These are phyloP conservation scores for Oryza longistaminata DNA, from an alignment of 176 grass and related monocot genomes.

Conservation along the genomic window DNA sequence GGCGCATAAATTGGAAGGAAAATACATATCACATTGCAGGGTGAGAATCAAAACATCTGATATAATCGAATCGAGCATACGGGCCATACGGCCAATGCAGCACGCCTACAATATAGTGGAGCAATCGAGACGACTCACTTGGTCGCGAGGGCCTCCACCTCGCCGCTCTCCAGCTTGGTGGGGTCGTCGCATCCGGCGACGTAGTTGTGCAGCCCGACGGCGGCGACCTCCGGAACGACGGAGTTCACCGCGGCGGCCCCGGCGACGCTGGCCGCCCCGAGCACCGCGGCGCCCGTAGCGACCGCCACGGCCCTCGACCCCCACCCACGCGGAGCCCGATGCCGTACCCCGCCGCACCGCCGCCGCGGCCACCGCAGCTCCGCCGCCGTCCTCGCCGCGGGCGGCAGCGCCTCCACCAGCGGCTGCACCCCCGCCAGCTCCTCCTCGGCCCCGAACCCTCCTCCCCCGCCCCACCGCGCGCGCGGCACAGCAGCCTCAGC, in stretches of 20 bases:
- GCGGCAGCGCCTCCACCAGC: slow-evolving; percentile 60
- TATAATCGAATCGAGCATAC: neutral
- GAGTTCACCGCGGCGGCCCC: slow-evolving; percentile 66
- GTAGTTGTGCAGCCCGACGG: slow-evolving; percentile 81
- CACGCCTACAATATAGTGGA: neutral
- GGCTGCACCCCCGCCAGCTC: slow-evolving; percentile 69
- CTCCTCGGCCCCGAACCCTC: slow-evolving; percentile 48
- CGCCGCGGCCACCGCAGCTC: slow-evolving; percentile 57
- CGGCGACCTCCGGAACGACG: slow-evolving; percentile 76
- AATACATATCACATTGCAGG: neutral
- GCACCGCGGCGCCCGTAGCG: slow-evolving; percentile 59
- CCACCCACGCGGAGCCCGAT: slow-evolving; percentile 61
- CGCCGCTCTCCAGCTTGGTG: slow-evolving; percentile 51
- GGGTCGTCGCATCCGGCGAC: slow-evolving; percentile 73
- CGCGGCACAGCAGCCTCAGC: slow-evolving; percentile 1
- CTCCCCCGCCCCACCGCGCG: slow-evolving; percentile 8
- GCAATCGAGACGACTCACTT: slow-evolving; percentile 61
- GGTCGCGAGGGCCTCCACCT: slow-evolving; percentile 66
- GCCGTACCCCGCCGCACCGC: slow-evolving; percentile 67
- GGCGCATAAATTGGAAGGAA: neutral
- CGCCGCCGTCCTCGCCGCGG: slow-evolving; percentile 60
- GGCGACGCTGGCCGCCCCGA: slow-evolving; percentile 60
- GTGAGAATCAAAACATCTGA: neutral
- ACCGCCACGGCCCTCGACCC: slow-evolving; percentile 36
- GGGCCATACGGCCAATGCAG: neutral